A percentile compares a stretch with the other conserved stretches of the same genome.
Conservation (phyloP, 768 basidiomycete genomes). For the Rubroboletus satanas region DNA sequence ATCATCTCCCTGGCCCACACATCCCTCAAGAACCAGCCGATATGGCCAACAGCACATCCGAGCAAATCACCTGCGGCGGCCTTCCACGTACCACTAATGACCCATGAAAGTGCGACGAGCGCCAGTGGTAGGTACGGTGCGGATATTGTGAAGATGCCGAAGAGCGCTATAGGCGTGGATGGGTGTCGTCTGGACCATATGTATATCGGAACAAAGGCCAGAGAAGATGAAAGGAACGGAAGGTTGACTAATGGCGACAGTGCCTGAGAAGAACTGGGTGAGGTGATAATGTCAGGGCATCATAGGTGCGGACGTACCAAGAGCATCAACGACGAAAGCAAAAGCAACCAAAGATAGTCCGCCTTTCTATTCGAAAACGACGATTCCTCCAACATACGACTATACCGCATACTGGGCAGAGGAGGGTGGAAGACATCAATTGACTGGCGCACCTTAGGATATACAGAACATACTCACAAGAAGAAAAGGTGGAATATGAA, state of each 20-base stretch:
- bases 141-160: constrained; percentile 90
- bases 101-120: constrained; percentile 83
- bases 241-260: constrained; percentile 87
- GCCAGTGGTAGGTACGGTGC: constrained; percentile 94
- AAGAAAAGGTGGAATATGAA: constrained; percentile 98
- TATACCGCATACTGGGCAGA: constrained; percentile 85
- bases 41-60: constrained; percentile 83
- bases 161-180: constrained; percentile 91
- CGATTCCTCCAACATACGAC: constrained; percentile 94
- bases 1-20: constrained; percentile 88
- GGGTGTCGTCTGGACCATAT: constrained; percentile 96
- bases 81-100: constrained; percentile 77
- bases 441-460: background rate
- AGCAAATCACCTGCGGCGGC: constrained; percentile 79
- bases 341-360: constrained; percentile 93
- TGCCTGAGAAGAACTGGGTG: constrained; percentile 39
- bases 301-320: constrained; percentile 50
- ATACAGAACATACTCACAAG: constrained; percentile 60
- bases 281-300: background rate
- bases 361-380: constrained; percentile 88
- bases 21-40: constrained; percentile 81
- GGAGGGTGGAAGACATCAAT: background rate
- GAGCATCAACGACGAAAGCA: constrained; percentile 80
- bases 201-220: constrained; percentile 95
- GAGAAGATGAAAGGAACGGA: constrained; percentile 88